Evolutionary conservation across 83 land plant species (phyloP).

Genomic region (Picea engelmannii): DNA sequence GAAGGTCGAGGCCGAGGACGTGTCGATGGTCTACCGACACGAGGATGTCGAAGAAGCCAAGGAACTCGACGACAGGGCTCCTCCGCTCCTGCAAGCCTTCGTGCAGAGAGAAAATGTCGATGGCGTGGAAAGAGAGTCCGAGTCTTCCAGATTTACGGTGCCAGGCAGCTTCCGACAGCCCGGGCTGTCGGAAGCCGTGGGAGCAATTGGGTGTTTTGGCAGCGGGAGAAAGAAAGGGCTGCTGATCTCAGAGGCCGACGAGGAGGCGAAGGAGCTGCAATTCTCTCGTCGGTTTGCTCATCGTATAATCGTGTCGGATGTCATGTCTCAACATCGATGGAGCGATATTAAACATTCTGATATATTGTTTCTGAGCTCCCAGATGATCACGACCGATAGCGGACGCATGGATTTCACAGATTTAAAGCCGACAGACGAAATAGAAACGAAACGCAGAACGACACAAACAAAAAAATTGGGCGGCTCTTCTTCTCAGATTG

Average conservation of each 20-base stretch:
- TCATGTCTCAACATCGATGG: conserved; percentile 33
- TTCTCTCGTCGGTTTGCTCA: conserved; percentile 32
- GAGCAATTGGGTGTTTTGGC: no score
- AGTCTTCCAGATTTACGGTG: no score
- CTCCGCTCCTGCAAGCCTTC: not conserved
- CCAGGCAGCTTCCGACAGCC: no score
- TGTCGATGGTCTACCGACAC: conserved; percentile 19
- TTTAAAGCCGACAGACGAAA: not conserved
- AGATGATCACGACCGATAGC: conserved; percentile 39
- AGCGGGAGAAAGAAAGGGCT: no score
- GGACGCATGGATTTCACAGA: conserved; percentile 10
- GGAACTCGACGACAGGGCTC: not conserved
- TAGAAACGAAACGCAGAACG: not conserved
- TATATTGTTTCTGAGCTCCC: conserved; percentile 41
- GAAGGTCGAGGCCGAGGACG: conserved; percentile 40
- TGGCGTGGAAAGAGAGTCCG: not conserved
- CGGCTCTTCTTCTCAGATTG: no score
- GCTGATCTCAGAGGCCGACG: no score
- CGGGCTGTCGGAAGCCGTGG: no score
- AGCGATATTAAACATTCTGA: conserved; percentile 15
- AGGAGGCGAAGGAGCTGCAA: no score
- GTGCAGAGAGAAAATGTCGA: not conserved
- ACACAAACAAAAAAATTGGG: not conserved
- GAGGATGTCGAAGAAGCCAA: not conserved
- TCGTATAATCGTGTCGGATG: conserved; percentile 38